Evolutionary conservation across 75 land plant genomes (phyloP), one percentile per base, ranked within the genome.

Genomic region (Gnetum montanum): DNA sequence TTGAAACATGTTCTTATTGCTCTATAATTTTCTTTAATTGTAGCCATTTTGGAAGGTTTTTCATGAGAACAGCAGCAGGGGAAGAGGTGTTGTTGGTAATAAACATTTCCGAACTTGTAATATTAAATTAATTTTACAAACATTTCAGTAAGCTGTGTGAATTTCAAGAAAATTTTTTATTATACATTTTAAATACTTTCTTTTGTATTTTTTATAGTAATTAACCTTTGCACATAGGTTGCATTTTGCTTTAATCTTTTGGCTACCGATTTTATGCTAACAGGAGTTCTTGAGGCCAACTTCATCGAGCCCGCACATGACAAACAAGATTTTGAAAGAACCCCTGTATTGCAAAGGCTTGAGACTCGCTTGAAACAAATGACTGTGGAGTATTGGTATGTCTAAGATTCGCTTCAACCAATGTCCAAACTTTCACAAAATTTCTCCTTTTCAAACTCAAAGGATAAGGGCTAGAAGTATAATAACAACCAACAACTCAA

Each of bases 41-140:
- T 84, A 92, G 97, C 97, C 97, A 16, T 92, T 87, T 62, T 92
- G 83, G 93, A 76, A 64, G 55, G 94, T 92, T 54, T 71, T 80
- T 44, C 68, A 65, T 63, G 77, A 76, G 19, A 65, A 69, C 40
- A 71, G 81, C 58, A 75, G 83, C 65, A 81, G 85, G 68, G 97
- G 93, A 31, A 81, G 83, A 61, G 97, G 94, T 25, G 94, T 92
- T 59, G 88, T 88, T 43, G 97, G 97, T 92, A 65, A 71, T 81
- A 59, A 44, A 29, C 15, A 31, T 49, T 31, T 37, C 18, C 18
- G 16, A 11, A 56, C 8, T 59, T 3, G 7, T 7, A 50, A 6
- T 29, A 3, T 15, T 11, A 41, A 15, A 15, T 11, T 41, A 1
- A 41, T 15, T 15, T 6, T 41, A 18, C n/a, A 41, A 15, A 41